Evolutionary conservation across 345 rosid genomes (phyloP), one percentile per base, ranked within the genome.

Genomic region (Kernera saxatilis): DNA sequence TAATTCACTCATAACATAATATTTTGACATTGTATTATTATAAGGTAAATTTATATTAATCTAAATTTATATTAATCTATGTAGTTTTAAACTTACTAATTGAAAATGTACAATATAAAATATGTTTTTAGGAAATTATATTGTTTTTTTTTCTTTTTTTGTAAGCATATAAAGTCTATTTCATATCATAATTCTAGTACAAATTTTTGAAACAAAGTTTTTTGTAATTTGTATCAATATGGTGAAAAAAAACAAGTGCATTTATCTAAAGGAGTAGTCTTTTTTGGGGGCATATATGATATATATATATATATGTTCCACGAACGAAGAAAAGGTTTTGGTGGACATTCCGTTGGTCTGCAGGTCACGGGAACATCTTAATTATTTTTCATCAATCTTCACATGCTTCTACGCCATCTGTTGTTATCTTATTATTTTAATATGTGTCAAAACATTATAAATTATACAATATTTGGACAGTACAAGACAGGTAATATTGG

Each of bases 261-360:
- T 63, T 32, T 9, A 54, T 6, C 21, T 30, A 43, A 15, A 61
- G 51, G 32, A 17, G n/a, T 32, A 49, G 52, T 21, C 9, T 22
- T 41, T 40, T 72, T n/a, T 61, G 13, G 43, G 52, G 51, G 66
- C 30, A n/a, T n/a, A n/a, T n/a, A n/a, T n/a, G n/a, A n/a, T n/a
- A n/a, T n/a, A n/a, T n/a, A n/a, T n/a, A n/a, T n/a, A n/a, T n/a
- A n/a, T n/a, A n/a, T n/a, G 18, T 63, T 52, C 56, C 50, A 56
- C 51, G 51, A 73, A 64, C 32, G 40, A 35, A 57, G 65, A 61
- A 35, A 60, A 60, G 15, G 13, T 36, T 56, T 27, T 53, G 36
- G 37, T 66, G 54, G 61, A 66, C 78, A 58, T 67, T 66, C 68
- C 29, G 54, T 51, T 67, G 62, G 67, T 74, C 67, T 73, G 77